phyloP scores from a whole-genome alignment of 768 basidiomycete species.

The Termitomyces sp. region DNA sequence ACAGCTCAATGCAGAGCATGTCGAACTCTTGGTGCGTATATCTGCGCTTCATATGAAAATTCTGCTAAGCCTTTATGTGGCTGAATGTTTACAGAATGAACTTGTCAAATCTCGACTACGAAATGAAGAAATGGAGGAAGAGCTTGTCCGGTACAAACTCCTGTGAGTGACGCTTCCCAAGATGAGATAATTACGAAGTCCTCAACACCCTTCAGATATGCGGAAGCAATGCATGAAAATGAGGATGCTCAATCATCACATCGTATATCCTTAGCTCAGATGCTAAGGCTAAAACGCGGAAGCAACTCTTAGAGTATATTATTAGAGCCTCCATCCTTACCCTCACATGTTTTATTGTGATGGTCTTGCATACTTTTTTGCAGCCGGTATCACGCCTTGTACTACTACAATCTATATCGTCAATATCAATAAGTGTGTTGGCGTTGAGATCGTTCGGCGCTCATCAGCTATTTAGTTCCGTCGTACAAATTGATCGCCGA shows the following conservation, averaged over 20 bases:
- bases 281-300: conserved; percentile 36
- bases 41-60: background rate
- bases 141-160: conserved; percentile 92
- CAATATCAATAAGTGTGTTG: background rate
- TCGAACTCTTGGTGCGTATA: conserved; percentile 54
- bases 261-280: conserved; percentile 47
- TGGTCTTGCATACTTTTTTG: conserved; percentile 2
- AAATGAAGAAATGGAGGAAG: conserved; percentile 90
- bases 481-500: conserved; percentile 20
- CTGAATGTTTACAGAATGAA: conserved; percentile 55
- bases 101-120: conserved; percentile 84
- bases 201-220: conserved; percentile 30
- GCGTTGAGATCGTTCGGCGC: background rate
- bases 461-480: conserved; percentile 5
- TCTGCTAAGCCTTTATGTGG: background rate
- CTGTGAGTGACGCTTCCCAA: conserved; percentile 47
- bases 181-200: conserved; percentile 1
- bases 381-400: background rate
- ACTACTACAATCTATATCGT: background rate
- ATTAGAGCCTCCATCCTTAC: background rate
- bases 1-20: conserved; percentile 79
- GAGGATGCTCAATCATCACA: conserved; percentile 66
- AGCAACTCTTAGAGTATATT: conserved; percentile 20
- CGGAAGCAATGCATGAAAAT: conserved; percentile 76
- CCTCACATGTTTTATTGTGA: background rate